phyloP scores from a whole-genome alignment of 2,329 filamentous ascomycete species.

The Trichoderma lentiforme region DNA sequence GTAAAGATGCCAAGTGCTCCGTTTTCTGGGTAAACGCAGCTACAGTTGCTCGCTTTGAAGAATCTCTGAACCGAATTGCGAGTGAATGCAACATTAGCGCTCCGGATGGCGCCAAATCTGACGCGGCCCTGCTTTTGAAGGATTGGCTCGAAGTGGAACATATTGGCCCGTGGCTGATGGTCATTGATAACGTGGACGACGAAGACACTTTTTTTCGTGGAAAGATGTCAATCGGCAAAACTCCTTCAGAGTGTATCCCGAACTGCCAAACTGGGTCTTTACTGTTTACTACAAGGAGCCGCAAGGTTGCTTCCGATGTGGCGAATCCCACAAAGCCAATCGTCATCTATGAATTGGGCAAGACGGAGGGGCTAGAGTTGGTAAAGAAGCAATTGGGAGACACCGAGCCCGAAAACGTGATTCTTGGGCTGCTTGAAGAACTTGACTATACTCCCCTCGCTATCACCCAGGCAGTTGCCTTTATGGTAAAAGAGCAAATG shows the following conservation, averaged over 20 bases:
- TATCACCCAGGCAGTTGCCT: conserved; percentile 12
- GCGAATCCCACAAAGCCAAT: background rate
- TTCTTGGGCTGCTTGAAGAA: conserved; percentile 1
- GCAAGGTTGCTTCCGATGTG: background rate
- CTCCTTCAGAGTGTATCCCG: conserved; percentile 11
- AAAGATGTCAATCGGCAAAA: conserved; percentile 5
- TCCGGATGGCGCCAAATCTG: background rate
- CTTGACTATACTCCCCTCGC: conserved; percentile 9
- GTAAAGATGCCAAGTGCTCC: background rate
- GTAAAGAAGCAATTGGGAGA: conserved; percentile 1
- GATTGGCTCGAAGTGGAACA: conserved; percentile 13
- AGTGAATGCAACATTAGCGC: background rate
- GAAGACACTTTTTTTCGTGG: background rate
- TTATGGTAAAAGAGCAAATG: background rate
- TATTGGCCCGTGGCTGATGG: background rate
- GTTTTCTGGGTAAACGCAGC: conserved; percentile 15
- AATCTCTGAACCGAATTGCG: conserved; percentile 14
- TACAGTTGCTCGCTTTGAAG: conserved; percentile 14
- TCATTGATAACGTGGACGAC: conserved; percentile 17
- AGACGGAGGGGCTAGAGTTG: background rate
- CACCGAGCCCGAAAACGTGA: background rate
- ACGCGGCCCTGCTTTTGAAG: conserved; percentile 2
- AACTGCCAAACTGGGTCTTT: background rate
- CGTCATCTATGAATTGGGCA: background rate
- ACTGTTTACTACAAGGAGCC: conserved; percentile 8